A percentile compares a stretch with the other conserved stretches of the same genome.
phyloP scores from a whole-genome alignment of 2,329 filamentous ascomycete genomes.

The Trichoderma arundinaceum region DNA sequence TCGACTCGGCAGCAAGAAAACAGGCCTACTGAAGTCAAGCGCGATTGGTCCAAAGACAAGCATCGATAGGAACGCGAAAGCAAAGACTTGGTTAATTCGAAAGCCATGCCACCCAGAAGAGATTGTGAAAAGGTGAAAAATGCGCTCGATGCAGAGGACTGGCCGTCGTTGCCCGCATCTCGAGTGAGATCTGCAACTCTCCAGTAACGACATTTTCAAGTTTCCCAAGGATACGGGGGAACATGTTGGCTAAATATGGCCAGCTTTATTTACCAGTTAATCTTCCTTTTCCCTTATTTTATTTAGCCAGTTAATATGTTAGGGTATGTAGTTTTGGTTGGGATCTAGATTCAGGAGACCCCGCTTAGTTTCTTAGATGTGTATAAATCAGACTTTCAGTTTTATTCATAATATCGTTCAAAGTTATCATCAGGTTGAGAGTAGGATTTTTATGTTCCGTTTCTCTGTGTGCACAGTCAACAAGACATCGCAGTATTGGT shows the following conservation, averaged over 20 bases:
- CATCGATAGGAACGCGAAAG: neutral
- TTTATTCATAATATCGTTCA: neutral
- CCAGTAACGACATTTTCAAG: slow-evolving; percentile 15
- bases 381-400: neutral
- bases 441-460: no score
- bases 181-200: slow-evolving; percentile 36
- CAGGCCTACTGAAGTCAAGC: neutral
- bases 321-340: neutral
- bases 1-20: slow-evolving; percentile 6
- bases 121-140: neutral
- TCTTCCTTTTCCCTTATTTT: neutral
- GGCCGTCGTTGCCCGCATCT: slow-evolving; percentile 38
- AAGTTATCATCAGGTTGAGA: neutral
- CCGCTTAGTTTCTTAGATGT: neutral
- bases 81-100: neutral
- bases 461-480: no score
- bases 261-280: no score
- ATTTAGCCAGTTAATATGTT: neutral
- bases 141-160: slow-evolving; percentile 36
- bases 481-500: neutral
- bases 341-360: no score
- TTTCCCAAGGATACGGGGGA: neutral
- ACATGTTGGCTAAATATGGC: neutral
- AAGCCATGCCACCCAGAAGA: neutral
- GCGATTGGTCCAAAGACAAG: slow-evolving; percentile 8